These are phyloP conservation scores for Orobanche coerulescens DNA, from an alignment of 257 asterid species.

Conservation along the genomic window DNA sequence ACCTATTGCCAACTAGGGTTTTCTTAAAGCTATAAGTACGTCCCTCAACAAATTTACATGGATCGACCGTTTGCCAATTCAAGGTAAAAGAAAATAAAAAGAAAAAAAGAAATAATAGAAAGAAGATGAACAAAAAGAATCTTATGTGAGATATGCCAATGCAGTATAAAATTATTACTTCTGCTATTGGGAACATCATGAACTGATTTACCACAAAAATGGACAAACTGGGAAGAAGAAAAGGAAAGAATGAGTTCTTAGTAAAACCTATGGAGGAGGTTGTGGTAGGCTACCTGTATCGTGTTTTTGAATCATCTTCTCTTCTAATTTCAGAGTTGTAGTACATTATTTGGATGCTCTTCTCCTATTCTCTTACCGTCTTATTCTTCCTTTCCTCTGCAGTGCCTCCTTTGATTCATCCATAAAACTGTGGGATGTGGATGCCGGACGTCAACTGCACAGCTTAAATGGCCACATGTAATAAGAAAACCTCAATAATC, in stretches of 20 bases:
- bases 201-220: not conserved
- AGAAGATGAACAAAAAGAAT: not conserved
- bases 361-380: not conserved
- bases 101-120: not conserved
- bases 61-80: no score
- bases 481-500: not conserved
- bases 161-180: not conserved
- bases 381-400: slow-evolving; percentile 15
- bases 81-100: not conserved
- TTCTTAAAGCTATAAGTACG: no score
- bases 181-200: not conserved
- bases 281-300: not conserved
- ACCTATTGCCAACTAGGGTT: no score
- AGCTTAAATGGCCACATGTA: slow-evolving; percentile 91
- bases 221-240: not conserved
- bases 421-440: slow-evolving; percentile 87
- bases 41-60: no score
- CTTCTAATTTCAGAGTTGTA: not conserved
- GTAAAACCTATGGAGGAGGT: slow-evolving; percentile 4
- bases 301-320: not conserved
- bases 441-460: slow-evolving; percentile 57
- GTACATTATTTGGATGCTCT: not conserved
- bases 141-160: no score
- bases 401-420: slow-evolving; percentile 99
- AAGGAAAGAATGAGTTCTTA: not conserved